Evolutionary conservation across 2,329 filamentous ascomycete species (phyloP).

Genomic region (Apiospora sp.): DNA sequence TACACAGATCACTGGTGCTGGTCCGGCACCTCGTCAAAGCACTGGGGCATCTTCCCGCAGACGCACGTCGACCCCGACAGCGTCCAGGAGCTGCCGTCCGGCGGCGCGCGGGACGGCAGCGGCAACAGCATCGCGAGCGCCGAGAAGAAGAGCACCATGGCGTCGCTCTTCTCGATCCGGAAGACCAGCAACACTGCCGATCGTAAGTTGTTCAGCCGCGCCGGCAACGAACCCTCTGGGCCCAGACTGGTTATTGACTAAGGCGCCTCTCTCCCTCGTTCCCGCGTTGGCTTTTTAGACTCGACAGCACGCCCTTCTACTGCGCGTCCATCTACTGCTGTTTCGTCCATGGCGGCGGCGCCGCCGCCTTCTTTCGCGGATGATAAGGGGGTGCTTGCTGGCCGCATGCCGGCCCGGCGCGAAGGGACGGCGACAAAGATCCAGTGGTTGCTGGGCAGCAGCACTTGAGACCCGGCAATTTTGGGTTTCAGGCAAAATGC

Average conservation of each 20-base stretch:
- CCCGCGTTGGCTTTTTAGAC: not conserved
- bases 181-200: constrained; percentile 22
- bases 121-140: constrained; percentile 38
- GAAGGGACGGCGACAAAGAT: not conserved
- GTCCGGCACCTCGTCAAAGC: constrained; percentile 43
- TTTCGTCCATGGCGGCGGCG: not conserved
- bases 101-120: constrained; percentile 32
- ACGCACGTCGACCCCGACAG: constrained; percentile 43
- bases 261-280: not conserved
- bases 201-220: constrained; percentile 24
- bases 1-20: constrained; percentile 45
- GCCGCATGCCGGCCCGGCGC: not conserved
- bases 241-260: constrained; percentile 24
- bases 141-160: constrained; percentile 38
- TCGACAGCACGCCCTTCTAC: not conserved
- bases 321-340: not conserved
- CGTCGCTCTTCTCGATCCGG: constrained; percentile 23
- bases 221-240: constrained; percentile 4
- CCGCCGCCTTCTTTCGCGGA: not conserved
- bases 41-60: constrained; percentile 44
- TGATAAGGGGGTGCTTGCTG: not conserved
- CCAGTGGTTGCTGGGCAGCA: not conserved
- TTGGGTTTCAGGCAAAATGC: not conserved
- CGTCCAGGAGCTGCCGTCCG: constrained; percentile 36
- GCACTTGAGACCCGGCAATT: not conserved